Conservation (phyloP, 768 basidiomycete species). For the Piloderma croceum region DNA sequence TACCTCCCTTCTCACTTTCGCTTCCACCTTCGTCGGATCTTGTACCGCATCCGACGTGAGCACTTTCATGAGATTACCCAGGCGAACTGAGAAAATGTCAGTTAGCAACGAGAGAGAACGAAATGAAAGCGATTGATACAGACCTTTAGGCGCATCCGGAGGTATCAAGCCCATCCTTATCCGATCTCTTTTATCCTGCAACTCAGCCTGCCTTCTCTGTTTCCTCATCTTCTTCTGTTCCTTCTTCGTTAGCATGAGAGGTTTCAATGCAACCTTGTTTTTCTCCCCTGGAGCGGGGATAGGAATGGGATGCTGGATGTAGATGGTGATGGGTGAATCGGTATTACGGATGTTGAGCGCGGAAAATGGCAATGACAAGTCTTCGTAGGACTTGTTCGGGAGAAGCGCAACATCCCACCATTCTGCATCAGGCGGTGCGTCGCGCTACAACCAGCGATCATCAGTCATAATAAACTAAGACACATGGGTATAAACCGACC, state of each 20-base stretch:
- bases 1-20: constrained; percentile 89
- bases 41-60: constrained; percentile 93
- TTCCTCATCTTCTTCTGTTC: constrained; percentile 98
- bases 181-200: constrained; percentile 92
- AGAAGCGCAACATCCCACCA: constrained; percentile 96
- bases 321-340: constrained; percentile 78
- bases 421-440: constrained; percentile 83
- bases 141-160: constrained; percentile 92
- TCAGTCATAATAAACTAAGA: background rate
- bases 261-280: constrained; percentile 70
- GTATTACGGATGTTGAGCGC: constrained; percentile 57
- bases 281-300: constrained; percentile 90
- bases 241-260: constrained; percentile 91
- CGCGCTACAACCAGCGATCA: constrained; percentile 43
- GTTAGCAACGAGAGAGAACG: constrained; percentile 5
- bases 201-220: constrained; percentile 76
- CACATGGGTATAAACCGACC: constrained; percentile 42
- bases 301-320: constrained; percentile 95
- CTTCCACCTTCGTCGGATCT: constrained; percentile 97
- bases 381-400: constrained; percentile 74
- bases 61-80: constrained; percentile 96
- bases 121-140: constrained; percentile 8
- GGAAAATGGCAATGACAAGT: constrained; percentile 53
- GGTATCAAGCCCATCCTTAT: constrained; percentile 95
- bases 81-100: constrained; percentile 54